Evolutionary conservation across 768 basidiomycete genomes (phyloP), one percentile per base, ranked within the genome.

Genomic region (Artomyces pyxidatus): DNA sequence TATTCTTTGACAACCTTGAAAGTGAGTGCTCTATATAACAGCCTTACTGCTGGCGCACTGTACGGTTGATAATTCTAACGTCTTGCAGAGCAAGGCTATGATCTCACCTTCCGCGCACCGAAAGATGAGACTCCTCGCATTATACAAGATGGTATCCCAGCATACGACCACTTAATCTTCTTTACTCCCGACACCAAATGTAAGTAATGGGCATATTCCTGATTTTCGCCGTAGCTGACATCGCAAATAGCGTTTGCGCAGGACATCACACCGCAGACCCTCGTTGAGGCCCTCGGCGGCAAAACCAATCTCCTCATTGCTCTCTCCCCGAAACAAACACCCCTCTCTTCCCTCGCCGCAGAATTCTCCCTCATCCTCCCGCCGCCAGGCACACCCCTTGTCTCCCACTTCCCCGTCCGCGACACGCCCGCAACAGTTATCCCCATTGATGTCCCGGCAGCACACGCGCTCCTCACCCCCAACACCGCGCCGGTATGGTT

Each of bases 311-410:
- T 98, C 48, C 77, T 99, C 55, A 68, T 96, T 57, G 80, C 85
- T 3, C 77, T 95, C 51, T 85, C 88, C 2, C 71, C 85, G 57
- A 83, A 78, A 68, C 77, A 85, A 67, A 83, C 82, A 2, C 71
- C 87, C 37, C 70, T 94, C 9, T 74, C 80, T 11, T 78, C 85
- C 11, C 77, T 95, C 47, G 89, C 92, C 0, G 65, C 89, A 42
- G 96, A 99, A 70, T 98, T 98, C 72, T 88, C 87, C 30, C 74
- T 98, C 48, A 78, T 91, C 45, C 83, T 90, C 22, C 87, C 88
- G 16, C 89, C 91, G 5, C 86, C 91, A 2, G 83, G 83, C 1
- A 85, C 84, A 0, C 83, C 85, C 2, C 76, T 96, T 42, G 62
- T 95, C 53, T 94, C 93, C 3, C 88, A 95, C 65, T 89, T 92